These are phyloP conservation scores for Nephelium lappaceum DNA, from an alignment of 345 rosid species.

Conservation along the genomic window DNA sequence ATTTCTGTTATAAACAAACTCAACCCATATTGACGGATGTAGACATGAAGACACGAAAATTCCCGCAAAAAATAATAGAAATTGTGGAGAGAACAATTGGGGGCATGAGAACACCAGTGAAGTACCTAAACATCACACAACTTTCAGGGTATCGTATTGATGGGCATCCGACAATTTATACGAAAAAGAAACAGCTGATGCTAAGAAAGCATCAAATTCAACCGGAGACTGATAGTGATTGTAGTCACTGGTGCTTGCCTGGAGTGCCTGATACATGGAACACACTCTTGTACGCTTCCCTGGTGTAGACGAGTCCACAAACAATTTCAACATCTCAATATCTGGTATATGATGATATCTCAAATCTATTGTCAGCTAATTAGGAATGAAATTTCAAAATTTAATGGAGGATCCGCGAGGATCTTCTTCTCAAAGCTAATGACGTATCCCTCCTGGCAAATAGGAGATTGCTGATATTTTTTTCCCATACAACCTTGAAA, in stretches of 20 bases:
- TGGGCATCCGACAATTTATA: slow-evolving; percentile 53
- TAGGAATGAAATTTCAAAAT: no score
- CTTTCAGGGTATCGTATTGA: slow-evolving; percentile 42
- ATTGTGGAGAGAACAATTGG: slow-evolving; percentile 29
- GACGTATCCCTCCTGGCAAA: no score
- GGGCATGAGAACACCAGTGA: slow-evolving; percentile 37
- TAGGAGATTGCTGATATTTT: no score
- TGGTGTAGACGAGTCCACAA: slow-evolving; percentile 25
- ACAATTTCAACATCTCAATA: not conserved
- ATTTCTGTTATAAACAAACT: slow-evolving; percentile 37
- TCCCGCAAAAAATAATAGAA: slow-evolving; percentile 27
- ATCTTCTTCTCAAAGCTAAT: no score
- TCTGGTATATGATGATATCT: no score
- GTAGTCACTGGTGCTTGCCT: slow-evolving; percentile 71
- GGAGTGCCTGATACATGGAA: slow-evolving; percentile 72
- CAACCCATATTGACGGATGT: slow-evolving; percentile 31
- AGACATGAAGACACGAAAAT: slow-evolving; percentile 11
- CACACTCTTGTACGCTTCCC: slow-evolving; percentile 40
- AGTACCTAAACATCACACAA: slow-evolving; percentile 43
- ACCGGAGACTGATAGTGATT: slow-evolving; percentile 37
- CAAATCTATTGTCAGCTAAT: no score
- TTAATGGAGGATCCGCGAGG: no score
- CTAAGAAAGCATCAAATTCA: slow-evolving; percentile 12
- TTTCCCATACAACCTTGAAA: no score
- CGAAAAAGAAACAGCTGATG: slow-evolving; percentile 22